These are phyloP conservation scores for Pseudopithomyces maydicus DNA, from an alignment of 2,329 filamentous ascomycete species.

Conservation along the genomic window DNA sequence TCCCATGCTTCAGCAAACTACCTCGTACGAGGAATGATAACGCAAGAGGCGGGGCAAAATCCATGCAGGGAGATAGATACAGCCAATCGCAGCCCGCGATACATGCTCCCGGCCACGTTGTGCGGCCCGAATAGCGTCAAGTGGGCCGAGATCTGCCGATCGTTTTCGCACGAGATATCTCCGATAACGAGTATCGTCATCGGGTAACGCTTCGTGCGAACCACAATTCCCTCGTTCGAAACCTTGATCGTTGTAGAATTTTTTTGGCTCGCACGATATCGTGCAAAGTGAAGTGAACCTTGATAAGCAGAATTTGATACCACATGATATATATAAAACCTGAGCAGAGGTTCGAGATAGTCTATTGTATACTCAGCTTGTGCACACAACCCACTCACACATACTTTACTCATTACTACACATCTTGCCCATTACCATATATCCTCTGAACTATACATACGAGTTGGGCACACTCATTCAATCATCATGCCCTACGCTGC, in stretches of 20 bases:
- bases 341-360: too few relatives aligned
- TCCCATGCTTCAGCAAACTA: too few relatives aligned
- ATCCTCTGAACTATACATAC: too few relatives aligned
- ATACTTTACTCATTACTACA: too few relatives aligned
- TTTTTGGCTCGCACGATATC: too few relatives aligned
- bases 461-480: neutral
- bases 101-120: neutral
- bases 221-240: neutral
- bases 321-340: too few relatives aligned
- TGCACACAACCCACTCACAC: too few relatives aligned
- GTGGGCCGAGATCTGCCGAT: neutral
- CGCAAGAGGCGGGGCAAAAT: neutral
- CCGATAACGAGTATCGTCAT: neutral
- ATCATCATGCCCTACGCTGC: neutral
- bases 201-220: slow-evolving; percentile 10
- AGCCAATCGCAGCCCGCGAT: neutral
- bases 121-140: neutral
- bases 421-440: too few relatives aligned
- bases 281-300: too few relatives aligned
- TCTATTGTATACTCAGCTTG: too few relatives aligned
- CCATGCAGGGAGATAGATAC: neutral
- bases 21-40: neutral
- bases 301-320: too few relatives aligned
- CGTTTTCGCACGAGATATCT: neutral
- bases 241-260: too few relatives aligned